A percentile compares a stretch with the other conserved stretches of the same genome.
These are phyloP conservation scores for Amanita pseudoporphyria DNA, from an alignment of 768 basidiomycete genomes.

Conservation along the genomic window DNA sequence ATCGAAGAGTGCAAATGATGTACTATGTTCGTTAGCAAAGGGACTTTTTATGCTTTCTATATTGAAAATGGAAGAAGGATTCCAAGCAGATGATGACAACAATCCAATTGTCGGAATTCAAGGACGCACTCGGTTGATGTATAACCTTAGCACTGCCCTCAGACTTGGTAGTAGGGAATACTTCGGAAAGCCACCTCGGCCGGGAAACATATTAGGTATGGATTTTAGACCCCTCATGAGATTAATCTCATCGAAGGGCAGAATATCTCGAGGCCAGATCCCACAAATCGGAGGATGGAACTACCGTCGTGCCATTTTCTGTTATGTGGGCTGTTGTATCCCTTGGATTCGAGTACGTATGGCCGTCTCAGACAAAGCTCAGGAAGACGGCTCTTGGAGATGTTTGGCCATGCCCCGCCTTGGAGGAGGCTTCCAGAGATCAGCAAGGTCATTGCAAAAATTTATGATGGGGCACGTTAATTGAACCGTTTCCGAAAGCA, in stretches of 20 bases:
- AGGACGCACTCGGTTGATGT: slow-evolving; percentile 72
- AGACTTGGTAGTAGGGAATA: slow-evolving; percentile 48
- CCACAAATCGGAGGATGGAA: slow-evolving; percentile 24
- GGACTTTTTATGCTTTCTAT: slow-evolving; percentile 59
- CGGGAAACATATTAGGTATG: slow-evolving; percentile 75
- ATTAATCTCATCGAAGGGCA: slow-evolving; percentile 16
- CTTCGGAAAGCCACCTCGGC: slow-evolving; percentile 63
- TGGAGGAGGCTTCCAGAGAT: slow-evolving; percentile 15
- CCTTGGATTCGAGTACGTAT: slow-evolving; percentile 76
- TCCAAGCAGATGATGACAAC: slow-evolving; percentile 60
- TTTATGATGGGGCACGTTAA: slow-evolving; percentile 4
- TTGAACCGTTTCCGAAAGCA: slow-evolving; percentile 7
- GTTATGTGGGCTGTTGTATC: slow-evolving; percentile 79
- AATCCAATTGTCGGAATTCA: slow-evolving; percentile 91
- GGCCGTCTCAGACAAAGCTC: slow-evolving; percentile 73
- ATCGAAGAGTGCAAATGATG: neutral
- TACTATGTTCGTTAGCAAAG: slow-evolving; percentile 35
- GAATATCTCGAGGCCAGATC: slow-evolving; percentile 63
- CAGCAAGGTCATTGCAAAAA: slow-evolving; percentile 9
- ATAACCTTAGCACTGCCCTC: slow-evolving; percentile 66
- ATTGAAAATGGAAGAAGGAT: slow-evolving; percentile 47
- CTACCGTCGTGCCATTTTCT: slow-evolving; percentile 53
- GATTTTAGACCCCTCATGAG: neutral
- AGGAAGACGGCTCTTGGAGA: slow-evolving; percentile 75
- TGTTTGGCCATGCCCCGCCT: slow-evolving; percentile 79